A percentile compares a stretch with the other conserved stretches of the same genome.
These are phyloP conservation scores for Sanghuangporus sanghuang DNA, from an alignment of 1,284 basidiomycete species.

Conservation along the genomic window DNA sequence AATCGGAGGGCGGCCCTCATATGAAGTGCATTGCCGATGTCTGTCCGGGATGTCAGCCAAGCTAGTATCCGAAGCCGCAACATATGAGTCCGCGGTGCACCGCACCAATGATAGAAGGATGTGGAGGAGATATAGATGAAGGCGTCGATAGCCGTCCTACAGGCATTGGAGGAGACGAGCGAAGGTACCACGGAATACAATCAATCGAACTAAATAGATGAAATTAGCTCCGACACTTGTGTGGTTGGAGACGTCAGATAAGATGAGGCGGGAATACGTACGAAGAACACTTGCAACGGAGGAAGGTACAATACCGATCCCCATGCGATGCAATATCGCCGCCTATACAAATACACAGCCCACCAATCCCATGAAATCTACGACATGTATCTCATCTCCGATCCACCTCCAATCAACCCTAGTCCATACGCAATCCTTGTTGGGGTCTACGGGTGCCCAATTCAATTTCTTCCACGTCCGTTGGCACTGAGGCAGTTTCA, in stretches of 20 bases:
- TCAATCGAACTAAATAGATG: not conserved
- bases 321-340: not conserved
- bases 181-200: not conserved
- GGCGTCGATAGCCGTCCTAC: not conserved
- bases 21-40: not conserved
- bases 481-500: conserved; percentile 39
- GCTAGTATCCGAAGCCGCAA: not conserved
- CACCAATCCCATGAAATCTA: not conserved
- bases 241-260: not conserved
- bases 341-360: not conserved
- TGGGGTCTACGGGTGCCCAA: conserved; percentile 13
- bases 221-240: not conserved
- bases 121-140: not conserved
- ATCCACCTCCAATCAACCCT: not conserved
- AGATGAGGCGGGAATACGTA: not conserved
- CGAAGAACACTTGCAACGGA: not conserved
- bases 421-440: conserved; percentile 14
- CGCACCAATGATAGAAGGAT: not conserved
- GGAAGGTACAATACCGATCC: not conserved
- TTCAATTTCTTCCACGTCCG: conserved; percentile 34
- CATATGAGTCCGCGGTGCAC: not conserved
- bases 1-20: not conserved
- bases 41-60: not conserved
- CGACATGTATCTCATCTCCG: not conserved
- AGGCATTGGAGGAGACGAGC: not conserved